A percentile compares a stretch with the other conserved stretches of the same genome.
These are phyloP conservation scores for Astragalus membranaceus DNA, from an alignment of 306 rosid genomes.

Conservation along the genomic window DNA sequence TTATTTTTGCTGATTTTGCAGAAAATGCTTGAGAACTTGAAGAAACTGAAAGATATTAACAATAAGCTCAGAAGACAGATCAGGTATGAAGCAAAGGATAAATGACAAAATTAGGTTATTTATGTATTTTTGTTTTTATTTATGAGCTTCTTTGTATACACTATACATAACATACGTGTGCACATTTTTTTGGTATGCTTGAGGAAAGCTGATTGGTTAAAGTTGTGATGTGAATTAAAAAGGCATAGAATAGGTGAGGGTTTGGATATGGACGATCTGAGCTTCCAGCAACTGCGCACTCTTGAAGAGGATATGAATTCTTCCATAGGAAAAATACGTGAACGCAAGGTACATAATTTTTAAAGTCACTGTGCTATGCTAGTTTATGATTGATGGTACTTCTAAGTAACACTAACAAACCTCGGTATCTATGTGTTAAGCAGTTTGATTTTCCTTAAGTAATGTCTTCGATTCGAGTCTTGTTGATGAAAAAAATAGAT, in stretches of 20 bases:
- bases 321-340: slow-evolving; percentile 47
- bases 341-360: slow-evolving; percentile 43
- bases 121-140: background rate
- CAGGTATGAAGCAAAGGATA: slow-evolving; percentile 32
- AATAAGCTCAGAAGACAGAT: slow-evolving; percentile 59
- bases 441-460: no score
- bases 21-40: slow-evolving; percentile 60
- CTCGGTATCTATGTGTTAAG: no score
- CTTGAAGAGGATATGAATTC: slow-evolving; percentile 47
- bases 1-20: slow-evolving; percentile 14
- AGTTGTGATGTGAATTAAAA: background rate
- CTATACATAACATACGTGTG: no score
- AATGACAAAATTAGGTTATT: background rate
- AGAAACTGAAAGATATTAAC: slow-evolving; percentile 58
- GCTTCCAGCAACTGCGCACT: slow-evolving; percentile 37
- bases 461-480: no score
- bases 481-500: no score
- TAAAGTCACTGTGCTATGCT: no score
- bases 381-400: no score
- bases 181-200: background rate
- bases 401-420: no score
- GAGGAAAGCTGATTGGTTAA: background rate
- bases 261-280: slow-evolving; percentile 44
- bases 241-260: slow-evolving; percentile 77
- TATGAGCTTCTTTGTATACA: no score